Percentiles rank a stretch among this genome's conserved stretches.
phyloP scores from a whole-genome alignment of 192 early-diverging fungal genomes.

The Coemansia sp. region DNA sequence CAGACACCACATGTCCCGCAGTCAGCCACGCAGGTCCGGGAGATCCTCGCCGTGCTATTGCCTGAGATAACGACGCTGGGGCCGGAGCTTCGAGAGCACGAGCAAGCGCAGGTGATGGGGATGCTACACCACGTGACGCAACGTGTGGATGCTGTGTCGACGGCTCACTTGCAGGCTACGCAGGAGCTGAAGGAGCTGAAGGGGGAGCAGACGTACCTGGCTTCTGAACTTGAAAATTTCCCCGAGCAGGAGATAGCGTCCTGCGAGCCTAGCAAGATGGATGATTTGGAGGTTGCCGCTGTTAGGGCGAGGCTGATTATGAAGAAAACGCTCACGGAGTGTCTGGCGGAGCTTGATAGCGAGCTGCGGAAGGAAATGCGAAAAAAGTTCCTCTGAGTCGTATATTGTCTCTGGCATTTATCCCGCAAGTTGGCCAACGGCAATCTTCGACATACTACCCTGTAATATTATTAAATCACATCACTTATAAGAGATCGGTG shows the following conservation, averaged over 20 bases:
- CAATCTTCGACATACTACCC: too few relatives aligned
- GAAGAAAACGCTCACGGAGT: not conserved
- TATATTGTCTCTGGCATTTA: not conserved
- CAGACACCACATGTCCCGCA: not conserved
- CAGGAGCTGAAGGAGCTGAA: not conserved
- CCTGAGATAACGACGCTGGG: not conserved
- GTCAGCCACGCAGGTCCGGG: not conserved
- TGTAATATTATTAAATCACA: too few relatives aligned
- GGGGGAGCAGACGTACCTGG: not conserved
- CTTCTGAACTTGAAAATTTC: not conserved
- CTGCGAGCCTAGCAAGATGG: not conserved
- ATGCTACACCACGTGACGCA: constrained; percentile 1
- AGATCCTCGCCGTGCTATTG: not conserved
- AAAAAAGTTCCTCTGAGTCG: not conserved
- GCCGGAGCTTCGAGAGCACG: not conserved
- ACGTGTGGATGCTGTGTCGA: not conserved
- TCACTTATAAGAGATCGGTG: too few relatives aligned
- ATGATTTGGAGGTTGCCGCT: not conserved
- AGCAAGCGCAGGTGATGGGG: not conserved
- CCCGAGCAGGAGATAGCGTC: not conserved
- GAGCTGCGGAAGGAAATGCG: not conserved
- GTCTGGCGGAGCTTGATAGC: not conserved
- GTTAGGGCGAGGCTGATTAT: not conserved
- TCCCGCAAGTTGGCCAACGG: too few relatives aligned
- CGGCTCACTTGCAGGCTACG: not conserved